phyloP scores from a whole-genome alignment of 139 green algal species.

The Chara braunii region DNA sequence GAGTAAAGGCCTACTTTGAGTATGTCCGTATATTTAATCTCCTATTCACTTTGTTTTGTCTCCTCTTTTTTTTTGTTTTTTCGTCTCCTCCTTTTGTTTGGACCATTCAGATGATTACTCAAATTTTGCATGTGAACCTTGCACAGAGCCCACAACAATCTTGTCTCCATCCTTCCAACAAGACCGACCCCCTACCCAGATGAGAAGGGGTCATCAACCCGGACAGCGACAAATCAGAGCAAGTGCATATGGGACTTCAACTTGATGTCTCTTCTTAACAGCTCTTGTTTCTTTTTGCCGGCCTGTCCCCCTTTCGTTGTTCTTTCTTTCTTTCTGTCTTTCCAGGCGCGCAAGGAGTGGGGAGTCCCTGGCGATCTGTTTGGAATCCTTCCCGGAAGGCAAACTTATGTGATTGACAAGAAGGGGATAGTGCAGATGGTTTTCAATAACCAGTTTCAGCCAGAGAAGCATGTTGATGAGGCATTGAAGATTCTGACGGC shows the following conservation, averaged over 20 bases:
- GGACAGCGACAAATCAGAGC: too few relatives aligned
- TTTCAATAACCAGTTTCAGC: slow-evolving; percentile 45
- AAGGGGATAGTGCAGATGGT: slow-evolving; percentile 39
- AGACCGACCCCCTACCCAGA: too few relatives aligned
- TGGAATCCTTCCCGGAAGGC: slow-evolving; percentile 28
- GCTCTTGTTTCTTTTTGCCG: background rate
- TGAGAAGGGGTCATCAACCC: too few relatives aligned
- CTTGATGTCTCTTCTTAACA: too few relatives aligned
- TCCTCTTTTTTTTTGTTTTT: too few relatives aligned
- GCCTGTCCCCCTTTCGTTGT: background rate
- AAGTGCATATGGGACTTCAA: too few relatives aligned
- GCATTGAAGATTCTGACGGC: slow-evolving; percentile 20
- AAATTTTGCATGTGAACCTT: background rate
- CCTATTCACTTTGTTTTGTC: too few relatives aligned
- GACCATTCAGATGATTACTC: too few relatives aligned
- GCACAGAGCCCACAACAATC: background rate
- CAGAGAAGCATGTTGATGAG: slow-evolving; percentile 42
- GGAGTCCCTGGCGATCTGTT: slow-evolving; percentile 35
- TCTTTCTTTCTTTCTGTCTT: background rate
- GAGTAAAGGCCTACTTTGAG: too few relatives aligned
- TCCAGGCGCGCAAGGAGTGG: slow-evolving; percentile 34
- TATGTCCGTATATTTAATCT: too few relatives aligned
- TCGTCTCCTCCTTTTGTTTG: too few relatives aligned
- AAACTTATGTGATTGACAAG: slow-evolving; percentile 43
- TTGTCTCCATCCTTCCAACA: background rate